Evolutionary conservation across 768 basidiomycete genomes (phyloP), one percentile per base, ranked within the genome.

Genomic region (Tylopilus sp.): DNA sequence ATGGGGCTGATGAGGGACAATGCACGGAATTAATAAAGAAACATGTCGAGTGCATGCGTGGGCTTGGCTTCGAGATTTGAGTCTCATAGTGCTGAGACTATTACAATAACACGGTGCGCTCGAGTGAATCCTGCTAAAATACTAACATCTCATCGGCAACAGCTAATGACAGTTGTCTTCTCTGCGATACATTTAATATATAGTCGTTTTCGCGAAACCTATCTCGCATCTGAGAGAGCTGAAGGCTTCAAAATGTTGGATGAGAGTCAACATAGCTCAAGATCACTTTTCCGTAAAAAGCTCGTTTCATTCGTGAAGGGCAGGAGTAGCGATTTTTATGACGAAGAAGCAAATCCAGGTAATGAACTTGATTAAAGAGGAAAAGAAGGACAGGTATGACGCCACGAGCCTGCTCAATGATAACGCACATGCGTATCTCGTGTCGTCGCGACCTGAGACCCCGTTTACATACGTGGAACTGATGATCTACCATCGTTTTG

Each of bases 1-100:
- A 78, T 5, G 71, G 78, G 21, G 81, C 82, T 53, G 87, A 88
- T 7, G 78, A 82, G 52, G 86, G 86, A 53, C 85, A 87, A 66
- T 99, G 97, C 75, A 83, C 77, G 63, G 82, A 88, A 46, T 73
- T 93, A 42, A 80, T 99, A 5, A 79, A 83, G 63, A 80, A 77
- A 53, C 96, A 98, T 61, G 75, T 92, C 46, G 82, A 86, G 13
- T 99, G 97, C 76, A 99, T 99, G 97, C 79, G 85, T 36, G 74
- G 78, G 17, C 80, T 92, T 45, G 96, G 96, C 12, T 98, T 98
- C 81, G 89, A 92, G 61, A 69, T 90, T 11, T 90, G 75, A 53
- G 16, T 48, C 14, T 13, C 13, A n/a, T 36, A 14, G n/a, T 36
- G 17, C 17, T 36, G 36, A 19, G n/a, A 31, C 19, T 9, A 31